Percentiles rank a stretch among this genome's conserved stretches.
Conservation (phyloP, 2,329 filamentous ascomycete species). For the Dichotomopilus funicola region DNA sequence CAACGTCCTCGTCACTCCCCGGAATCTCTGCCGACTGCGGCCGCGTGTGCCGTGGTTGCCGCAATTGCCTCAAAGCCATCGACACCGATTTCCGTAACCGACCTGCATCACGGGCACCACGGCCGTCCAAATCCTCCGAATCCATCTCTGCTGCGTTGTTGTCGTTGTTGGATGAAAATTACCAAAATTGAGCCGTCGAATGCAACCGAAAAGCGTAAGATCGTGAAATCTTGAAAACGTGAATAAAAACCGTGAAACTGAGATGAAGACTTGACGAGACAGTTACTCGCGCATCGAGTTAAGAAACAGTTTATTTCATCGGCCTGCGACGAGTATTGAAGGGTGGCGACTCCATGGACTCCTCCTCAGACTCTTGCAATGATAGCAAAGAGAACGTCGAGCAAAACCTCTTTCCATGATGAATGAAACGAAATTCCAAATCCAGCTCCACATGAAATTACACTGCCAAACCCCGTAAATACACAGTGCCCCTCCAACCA, state of each 20-base stretch:
- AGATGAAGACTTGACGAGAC: background rate
- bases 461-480: background rate
- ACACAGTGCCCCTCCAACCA: slow-evolving; percentile 1
- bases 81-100: slow-evolving; percentile 8
- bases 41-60: background rate
- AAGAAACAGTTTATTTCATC: background rate
- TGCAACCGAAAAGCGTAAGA: no score
- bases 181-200: no score
- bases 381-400: no score
- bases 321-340: background rate
- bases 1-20: slow-evolving; percentile 9
- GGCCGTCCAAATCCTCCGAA: slow-evolving; percentile 3
- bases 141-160: slow-evolving; percentile 3
- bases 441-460: background rate
- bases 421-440: no score
- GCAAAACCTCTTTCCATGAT: no score
- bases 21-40: slow-evolving; percentile 8
- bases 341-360: no score
- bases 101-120: background rate
- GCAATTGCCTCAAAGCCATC: slow-evolving; percentile 9
- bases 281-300: background rate
- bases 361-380: no score
- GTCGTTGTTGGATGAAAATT: background rate
- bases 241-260: background rate
- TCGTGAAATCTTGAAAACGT: no score